phyloP scores from a whole-genome alignment of 2,329 filamentous ascomycete species.

The Penicillium freii region DNA sequence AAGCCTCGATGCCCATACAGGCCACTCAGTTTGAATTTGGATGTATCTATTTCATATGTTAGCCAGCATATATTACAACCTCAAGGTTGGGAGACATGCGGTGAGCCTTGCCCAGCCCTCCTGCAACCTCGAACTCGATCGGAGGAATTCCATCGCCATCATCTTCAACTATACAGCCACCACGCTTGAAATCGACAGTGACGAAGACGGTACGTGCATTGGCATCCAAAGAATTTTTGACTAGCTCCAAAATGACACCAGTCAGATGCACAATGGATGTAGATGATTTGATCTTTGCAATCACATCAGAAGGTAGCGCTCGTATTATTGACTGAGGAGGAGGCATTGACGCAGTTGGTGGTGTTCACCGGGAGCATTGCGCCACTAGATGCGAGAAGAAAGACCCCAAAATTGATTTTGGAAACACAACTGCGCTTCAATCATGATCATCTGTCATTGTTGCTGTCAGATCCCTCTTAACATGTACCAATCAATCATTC shows the following conservation, averaged over 20 bases:
- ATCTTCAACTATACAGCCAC: conserved; percentile 78
- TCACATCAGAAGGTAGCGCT: conserved; percentile 67
- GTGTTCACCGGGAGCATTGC: conserved; percentile 9
- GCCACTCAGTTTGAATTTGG: conserved; percentile 58
- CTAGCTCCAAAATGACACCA: conserved; percentile 66
- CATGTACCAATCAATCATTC: neutral
- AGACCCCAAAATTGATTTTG: neutral
- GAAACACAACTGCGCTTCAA: neutral
- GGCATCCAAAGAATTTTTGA: conserved; percentile 85
- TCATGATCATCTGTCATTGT: neutral
- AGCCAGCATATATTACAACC: conserved; percentile 2
- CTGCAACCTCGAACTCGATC: conserved; percentile 66
- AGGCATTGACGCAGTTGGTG: conserved; percentile 23
- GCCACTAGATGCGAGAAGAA: neutral
- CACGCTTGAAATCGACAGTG: conserved; percentile 70
- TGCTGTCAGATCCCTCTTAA: neutral
- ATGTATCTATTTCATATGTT: conserved; percentile 63
- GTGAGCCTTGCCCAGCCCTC: conserved; percentile 70
- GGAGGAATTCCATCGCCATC: conserved; percentile 76
- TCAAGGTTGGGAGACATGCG: conserved; percentile 48
- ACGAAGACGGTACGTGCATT: conserved; percentile 66
- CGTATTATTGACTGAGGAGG: conserved; percentile 51
- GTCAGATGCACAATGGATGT: conserved; percentile 73
- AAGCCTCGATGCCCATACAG: conserved; percentile 67
- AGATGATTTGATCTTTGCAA: conserved; percentile 81